Evolutionary conservation across 495 filamentous ascomycete species (phyloP), one percentile per base, ranked within the genome.

Genomic region (Aspergillus sclerotioniger): DNA sequence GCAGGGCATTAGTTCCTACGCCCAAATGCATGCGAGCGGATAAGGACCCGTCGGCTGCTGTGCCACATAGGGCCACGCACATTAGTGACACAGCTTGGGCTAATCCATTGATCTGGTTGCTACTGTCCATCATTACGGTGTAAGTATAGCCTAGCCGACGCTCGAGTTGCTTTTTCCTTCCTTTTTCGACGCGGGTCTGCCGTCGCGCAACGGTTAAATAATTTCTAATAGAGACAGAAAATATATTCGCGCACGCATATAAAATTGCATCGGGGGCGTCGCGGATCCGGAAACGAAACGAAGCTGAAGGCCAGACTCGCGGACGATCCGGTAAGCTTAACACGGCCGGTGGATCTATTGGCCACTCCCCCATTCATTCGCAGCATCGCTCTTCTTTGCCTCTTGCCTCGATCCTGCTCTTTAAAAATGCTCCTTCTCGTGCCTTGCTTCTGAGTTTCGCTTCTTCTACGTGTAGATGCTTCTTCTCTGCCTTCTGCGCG

Each of bases 1-100:
- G 29, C 51, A 49, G 39, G 35, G 58, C 64, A 63, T 67, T 67
- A 67, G 61, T 62, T 51, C 52, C 54, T 16, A 58, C 54, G 49
- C 49, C 56, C 44, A 56, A 50, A 56, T 59, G 61, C 64, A 66
- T 50, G 28, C 31, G 51, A 45, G 60, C 53, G 61, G 58, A 63
- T 61, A 51, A 29, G 51, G 50, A 50, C 53, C 53, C 50, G 47
- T 60, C 35, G 31, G 19, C 51, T 58, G 46, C 47, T 49, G 53
- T 59, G 51, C 54, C 64, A 61, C 55, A 55, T 60, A 52, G 49
- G 52, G 54, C 54, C 60, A 62, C 57, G 55, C 58, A 62, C 56
- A 64, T 60, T 58, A 58, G 51, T 60, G 60, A 60, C 43, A 59
- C 57, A 51, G 39, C 54, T 60, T 58, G 49, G 58, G 54, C 50